Evolutionary conservation across 2,329 filamentous ascomycete genomes (phyloP).

Genomic region (Apiospora koreana): DNA sequence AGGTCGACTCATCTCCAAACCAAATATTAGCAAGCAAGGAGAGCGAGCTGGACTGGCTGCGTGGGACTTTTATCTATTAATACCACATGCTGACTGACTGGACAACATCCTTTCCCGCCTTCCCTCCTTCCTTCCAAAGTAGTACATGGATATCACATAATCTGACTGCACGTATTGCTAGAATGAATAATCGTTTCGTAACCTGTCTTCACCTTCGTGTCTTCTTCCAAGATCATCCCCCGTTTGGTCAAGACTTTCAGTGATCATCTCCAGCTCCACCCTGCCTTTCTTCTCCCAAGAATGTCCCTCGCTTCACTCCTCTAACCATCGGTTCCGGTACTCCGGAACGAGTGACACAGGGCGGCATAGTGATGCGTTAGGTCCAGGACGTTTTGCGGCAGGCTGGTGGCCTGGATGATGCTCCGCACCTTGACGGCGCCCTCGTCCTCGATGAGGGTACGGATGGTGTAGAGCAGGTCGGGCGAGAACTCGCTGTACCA

Average conservation of each 20-base stretch:
- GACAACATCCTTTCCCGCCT: background rate
- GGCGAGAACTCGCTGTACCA: conserved; percentile 99
- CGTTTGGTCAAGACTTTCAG: background rate
- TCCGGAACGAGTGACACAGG: conserved; percentile 91
- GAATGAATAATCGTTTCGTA: background rate
- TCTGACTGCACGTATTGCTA: conserved; percentile 1
- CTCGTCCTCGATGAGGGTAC: conserved; percentile 94
- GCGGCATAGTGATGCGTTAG: conserved; percentile 95
- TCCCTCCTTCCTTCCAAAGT: background rate
- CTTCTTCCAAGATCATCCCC: background rate
- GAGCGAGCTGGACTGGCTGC: background rate
- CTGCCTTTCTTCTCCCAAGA: background rate
- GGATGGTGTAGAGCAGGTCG: conserved; percentile 81
- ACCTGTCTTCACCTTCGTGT: background rate
- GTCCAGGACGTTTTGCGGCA: conserved; percentile 91
- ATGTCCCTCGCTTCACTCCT: background rate
- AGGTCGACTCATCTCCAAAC: background rate
- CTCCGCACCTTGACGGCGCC: conserved; percentile 96
- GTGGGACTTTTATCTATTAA: conserved; percentile 8
- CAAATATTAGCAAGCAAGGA: background rate
- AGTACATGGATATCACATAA: conserved; percentile 8
- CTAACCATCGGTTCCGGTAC: conserved; percentile 85
- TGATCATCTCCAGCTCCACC: background rate
- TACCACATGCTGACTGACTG: conserved; percentile 3
- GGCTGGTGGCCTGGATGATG: conserved; percentile 92